Conservation (phyloP, 768 basidiomycete genomes). For the Kwoniella dendrophila region DNA sequence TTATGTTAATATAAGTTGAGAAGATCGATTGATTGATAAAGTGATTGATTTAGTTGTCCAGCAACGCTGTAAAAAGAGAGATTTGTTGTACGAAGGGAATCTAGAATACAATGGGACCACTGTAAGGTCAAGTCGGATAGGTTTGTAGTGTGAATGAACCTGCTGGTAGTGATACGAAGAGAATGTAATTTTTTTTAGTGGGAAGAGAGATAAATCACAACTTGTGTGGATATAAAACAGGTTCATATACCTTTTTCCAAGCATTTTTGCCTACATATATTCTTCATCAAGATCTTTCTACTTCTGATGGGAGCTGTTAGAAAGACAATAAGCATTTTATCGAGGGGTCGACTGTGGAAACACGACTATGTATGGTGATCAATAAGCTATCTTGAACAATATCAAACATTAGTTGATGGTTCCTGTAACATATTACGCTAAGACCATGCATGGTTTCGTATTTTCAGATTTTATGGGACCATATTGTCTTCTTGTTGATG, state of each 20-base stretch:
- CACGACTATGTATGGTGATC: slow-evolving; percentile 14
- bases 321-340: slow-evolving; percentile 12
- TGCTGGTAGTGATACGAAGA: too few relatives aligned
- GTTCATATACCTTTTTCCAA: too few relatives aligned
- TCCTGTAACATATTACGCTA: slow-evolving; percentile 16
- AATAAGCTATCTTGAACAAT: slow-evolving; percentile 6
- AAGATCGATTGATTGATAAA: not conserved
- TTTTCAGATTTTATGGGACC: not conserved
- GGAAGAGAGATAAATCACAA: not conserved
- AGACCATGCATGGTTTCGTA: not conserved
- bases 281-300: not conserved
- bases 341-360: not conserved
- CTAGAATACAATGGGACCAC: not conserved
- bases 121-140: too few relatives aligned
- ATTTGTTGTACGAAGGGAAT: not conserved
- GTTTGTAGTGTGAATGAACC: too few relatives aligned
- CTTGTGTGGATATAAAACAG: too few relatives aligned
- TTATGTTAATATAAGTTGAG: not conserved
- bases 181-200: not conserved
- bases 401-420: slow-evolving; percentile 16
- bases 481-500: too few relatives aligned
- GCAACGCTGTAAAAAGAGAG: not conserved
- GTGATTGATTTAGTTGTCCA: not conserved
- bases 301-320: not conserved
- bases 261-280: not conserved